Percentiles rank a stretch among this genome's conserved stretches.
These are phyloP conservation scores for Micromonas commoda DNA, from an alignment of 139 green algal species.

Conservation along the genomic window DNA sequence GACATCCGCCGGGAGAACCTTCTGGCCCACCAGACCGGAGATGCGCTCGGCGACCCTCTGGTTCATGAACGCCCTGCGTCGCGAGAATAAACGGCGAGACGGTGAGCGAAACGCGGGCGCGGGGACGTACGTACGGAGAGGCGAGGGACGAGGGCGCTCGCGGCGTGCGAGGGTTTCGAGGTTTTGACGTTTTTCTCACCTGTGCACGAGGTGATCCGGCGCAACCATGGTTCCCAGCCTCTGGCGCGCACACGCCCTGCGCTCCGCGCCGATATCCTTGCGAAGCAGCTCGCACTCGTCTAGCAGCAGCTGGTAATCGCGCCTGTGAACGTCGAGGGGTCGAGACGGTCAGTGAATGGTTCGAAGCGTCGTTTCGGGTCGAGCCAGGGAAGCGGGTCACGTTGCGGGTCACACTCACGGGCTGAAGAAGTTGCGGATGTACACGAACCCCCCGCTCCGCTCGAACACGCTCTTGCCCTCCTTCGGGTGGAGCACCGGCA, in stretches of 20 bases:
- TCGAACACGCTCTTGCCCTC: neutral
- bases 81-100: too few relatives aligned
- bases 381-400: too few relatives aligned
- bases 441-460: neutral
- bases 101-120: too few relatives aligned
- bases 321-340: too few relatives aligned
- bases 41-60: neutral
- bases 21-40: neutral
- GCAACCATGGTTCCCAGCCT: neutral
- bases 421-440: constrained; percentile 13
- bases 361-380: too few relatives aligned
- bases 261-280: neutral
- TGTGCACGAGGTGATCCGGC: neutral
- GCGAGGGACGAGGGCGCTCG: too few relatives aligned
- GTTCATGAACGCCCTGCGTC: neutral
- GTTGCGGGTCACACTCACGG: neutral
- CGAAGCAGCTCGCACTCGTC: neutral
- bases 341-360: too few relatives aligned
- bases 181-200: too few relatives aligned
- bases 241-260: neutral
- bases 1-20: constrained; percentile 2
- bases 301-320: too few relatives aligned
- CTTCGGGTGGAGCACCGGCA: too few relatives aligned
- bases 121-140: too few relatives aligned
- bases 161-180: too few relatives aligned